Conservation (phyloP, 2,329 filamentous ascomycete genomes). For the Alternaria longipes region DNA sequence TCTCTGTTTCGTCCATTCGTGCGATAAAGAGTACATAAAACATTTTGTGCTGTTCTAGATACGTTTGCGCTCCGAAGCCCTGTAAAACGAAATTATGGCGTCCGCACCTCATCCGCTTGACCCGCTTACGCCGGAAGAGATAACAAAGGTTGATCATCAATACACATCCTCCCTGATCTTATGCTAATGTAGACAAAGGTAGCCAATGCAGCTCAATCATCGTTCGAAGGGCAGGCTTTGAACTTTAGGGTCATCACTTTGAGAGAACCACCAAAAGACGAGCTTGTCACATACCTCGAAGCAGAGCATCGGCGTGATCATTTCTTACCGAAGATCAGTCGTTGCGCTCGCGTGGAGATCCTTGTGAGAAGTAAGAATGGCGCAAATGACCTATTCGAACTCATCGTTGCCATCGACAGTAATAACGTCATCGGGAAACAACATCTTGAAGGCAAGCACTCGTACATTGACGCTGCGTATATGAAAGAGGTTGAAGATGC, state of each 20-base stretch:
- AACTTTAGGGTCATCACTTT: constrained; percentile 63
- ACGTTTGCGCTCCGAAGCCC: neutral
- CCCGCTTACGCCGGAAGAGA: constrained; percentile 15
- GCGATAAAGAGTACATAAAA: neutral
- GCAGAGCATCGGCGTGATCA: constrained; percentile 48
- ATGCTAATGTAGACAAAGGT: constrained; percentile 2
- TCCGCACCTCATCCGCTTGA: constrained; percentile 14
- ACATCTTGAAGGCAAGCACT: constrained; percentile 55
- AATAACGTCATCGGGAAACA: constrained; percentile 38
- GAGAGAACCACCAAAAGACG: constrained; percentile 60
- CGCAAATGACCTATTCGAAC: constrained; percentile 47
- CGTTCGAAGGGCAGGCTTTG: constrained; percentile 44
- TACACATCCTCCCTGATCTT: neutral
- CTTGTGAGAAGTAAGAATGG: constrained; percentile 44
- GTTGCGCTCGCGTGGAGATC: constrained; percentile 55
- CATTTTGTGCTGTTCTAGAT: neutral
- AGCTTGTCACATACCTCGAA: constrained; percentile 58
- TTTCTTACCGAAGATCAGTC: constrained; percentile 43
- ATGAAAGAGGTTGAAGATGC: constrained; percentile 60
- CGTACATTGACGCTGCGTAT: constrained; percentile 59
- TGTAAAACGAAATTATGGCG: neutral
- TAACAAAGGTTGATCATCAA: constrained; percentile 1
- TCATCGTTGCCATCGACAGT: constrained; percentile 40
- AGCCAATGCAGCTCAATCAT: constrained; percentile 48
- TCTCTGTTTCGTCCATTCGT: neutral